Conservation (phyloP, 129 eudicot genomes). For the Artemisia argyi region DNA sequence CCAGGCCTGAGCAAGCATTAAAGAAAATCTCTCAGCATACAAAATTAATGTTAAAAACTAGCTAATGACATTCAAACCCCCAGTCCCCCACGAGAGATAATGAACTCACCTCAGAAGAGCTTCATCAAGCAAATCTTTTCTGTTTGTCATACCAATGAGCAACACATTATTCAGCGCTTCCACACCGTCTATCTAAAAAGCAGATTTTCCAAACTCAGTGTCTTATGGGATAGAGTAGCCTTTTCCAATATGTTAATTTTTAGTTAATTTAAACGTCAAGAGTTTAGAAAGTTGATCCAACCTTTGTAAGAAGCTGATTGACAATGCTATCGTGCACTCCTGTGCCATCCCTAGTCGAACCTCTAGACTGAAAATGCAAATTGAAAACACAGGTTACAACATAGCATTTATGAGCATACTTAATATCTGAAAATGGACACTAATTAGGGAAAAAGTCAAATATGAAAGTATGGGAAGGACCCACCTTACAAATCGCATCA, state of each 20-base stretch:
- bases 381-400: neutral
- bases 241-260: neutral
- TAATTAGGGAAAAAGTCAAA: slow-evolving; percentile 2
- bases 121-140: slow-evolving; percentile 98
- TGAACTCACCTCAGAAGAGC: slow-evolving; percentile 84
- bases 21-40: slow-evolving; percentile 14
- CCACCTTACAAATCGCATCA: slow-evolving; percentile 99
- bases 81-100: slow-evolving; percentile 12
- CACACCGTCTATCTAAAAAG: slow-evolving; percentile 92
- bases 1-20: slow-evolving; percentile 72
- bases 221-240: neutral
- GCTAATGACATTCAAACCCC: slow-evolving; percentile 8
- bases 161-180: slow-evolving; percentile 95
- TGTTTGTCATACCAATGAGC: slow-evolving; percentile 98
- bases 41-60: too few relatives aligned
- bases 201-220: slow-evolving; percentile 28
- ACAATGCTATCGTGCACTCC: slow-evolving; percentile 99
- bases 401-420: neutral
- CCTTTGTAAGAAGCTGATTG: slow-evolving; percentile 99
- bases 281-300: slow-evolving; percentile 33
- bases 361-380: slow-evolving; percentile 75
- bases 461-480: slow-evolving; percentile 1
- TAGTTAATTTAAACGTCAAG: neutral
- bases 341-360: slow-evolving; percentile 99
- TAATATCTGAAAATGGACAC: slow-evolving; percentile 1